phyloP scores from a whole-genome alignment of 2,329 filamentous ascomycete genomes.

The Tolypocladium album region DNA sequence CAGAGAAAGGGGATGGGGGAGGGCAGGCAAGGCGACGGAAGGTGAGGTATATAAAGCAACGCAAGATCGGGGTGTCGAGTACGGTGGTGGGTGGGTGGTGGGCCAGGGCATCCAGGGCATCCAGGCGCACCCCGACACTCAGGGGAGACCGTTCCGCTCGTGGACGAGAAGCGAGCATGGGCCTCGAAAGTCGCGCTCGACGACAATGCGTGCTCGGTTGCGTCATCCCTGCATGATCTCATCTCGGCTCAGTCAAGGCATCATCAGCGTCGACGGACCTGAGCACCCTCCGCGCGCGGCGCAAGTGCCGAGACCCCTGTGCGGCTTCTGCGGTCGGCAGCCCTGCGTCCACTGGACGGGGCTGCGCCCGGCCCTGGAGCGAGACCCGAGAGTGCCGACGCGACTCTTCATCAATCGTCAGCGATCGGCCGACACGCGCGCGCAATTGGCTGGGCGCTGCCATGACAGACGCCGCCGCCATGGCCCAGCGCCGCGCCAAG shows the following conservation, averaged over 20 bases:
- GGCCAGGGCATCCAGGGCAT: neutral
- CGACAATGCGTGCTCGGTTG: too few relatives aligned
- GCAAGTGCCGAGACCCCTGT: neutral
- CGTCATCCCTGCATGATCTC: neutral
- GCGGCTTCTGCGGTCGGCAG: too few relatives aligned
- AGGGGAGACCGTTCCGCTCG: too few relatives aligned
- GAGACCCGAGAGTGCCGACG: neutral
- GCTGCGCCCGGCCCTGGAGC: neutral
- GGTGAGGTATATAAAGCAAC: neutral
- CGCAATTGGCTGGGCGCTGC: neutral
- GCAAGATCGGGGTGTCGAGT: neutral
- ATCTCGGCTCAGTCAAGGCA: neutral
- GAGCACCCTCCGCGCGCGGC: neutral
- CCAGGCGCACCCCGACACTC: too few relatives aligned
- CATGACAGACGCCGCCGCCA: neutral
- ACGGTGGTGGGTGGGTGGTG: neutral
- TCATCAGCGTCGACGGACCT: neutral
- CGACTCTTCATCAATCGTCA: neutral
- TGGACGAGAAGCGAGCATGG: too few relatives aligned
- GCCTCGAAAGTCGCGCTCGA: too few relatives aligned
- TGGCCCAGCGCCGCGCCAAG: neutral
- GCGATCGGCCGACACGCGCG: neutral
- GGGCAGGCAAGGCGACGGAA: neutral
- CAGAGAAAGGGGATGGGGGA: neutral
- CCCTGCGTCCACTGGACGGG: too few relatives aligned